A percentile compares a stretch with the other conserved stretches of the same genome.
Evolutionary conservation across 805 yeast genomes (phyloP).

Genomic region (Teunomyces stri): DNA sequence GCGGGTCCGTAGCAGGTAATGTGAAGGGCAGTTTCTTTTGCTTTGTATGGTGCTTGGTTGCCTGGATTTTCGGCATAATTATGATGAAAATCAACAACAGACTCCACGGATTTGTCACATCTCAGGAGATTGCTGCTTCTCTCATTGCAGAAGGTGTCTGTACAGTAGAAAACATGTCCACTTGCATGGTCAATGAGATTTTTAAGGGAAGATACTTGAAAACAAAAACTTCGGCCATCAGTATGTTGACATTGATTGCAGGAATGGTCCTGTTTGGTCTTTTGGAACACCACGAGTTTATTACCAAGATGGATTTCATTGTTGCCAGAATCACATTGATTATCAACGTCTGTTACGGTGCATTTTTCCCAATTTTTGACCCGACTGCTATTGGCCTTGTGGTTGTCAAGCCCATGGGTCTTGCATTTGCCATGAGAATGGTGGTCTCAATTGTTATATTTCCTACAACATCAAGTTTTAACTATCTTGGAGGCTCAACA

Average conservation of each 20-base stretch:
- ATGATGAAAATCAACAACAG: constrained; percentile 23
- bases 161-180: constrained; percentile 14
- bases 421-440: constrained; percentile 21
- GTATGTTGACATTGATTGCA: constrained; percentile 20
- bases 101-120: constrained; percentile 25
- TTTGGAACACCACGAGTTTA: constrained; percentile 1
- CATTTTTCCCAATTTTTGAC: constrained; percentile 25
- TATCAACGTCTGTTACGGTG: constrained; percentile 23
- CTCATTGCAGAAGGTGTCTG: constrained; percentile 27
- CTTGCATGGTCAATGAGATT: constrained; percentile 19
- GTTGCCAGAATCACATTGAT: constrained; percentile 20
- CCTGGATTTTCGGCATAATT: constrained; percentile 24
- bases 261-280: constrained; percentile 24
- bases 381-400: constrained; percentile 18
- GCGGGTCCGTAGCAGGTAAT: constrained; percentile 20
- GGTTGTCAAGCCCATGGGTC: constrained; percentile 24
- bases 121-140: constrained; percentile 11
- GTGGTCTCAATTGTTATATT: constrained; percentile 18
- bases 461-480: constrained; percentile 27
- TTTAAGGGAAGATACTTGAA: constrained; percentile 27
- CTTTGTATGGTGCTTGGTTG: constrained; percentile 14
- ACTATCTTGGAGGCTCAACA: constrained; percentile 17
- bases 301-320: constrained; percentile 15
- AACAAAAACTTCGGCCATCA: constrained; percentile 22
- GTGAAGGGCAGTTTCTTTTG: constrained; percentile 14